Conservation (phyloP, 805 yeast genomes). For the Blastobotrys muscicola region DNA sequence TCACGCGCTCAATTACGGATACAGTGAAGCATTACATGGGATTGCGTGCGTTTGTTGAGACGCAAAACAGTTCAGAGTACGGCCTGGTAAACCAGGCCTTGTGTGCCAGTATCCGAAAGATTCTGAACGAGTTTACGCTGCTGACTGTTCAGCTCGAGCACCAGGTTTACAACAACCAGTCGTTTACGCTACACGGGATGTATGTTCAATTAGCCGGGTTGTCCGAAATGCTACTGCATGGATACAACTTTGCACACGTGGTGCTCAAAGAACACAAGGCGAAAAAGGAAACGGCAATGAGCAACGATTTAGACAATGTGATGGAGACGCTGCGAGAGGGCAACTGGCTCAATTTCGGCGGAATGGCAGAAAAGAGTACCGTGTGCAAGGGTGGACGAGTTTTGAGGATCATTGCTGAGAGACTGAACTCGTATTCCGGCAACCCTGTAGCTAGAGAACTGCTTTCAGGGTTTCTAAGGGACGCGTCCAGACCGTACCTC, state of each 20-base stretch:
- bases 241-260: conserved; percentile 46
- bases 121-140: conserved; percentile 29
- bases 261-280: conserved; percentile 33
- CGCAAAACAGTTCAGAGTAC: conserved; percentile 42
- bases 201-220: conserved; percentile 40
- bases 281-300: conserved; percentile 26
- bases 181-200: conserved; percentile 50
- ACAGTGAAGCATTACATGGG: conserved; percentile 57
- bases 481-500: conserved; percentile 55
- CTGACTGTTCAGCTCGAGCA: conserved; percentile 37
- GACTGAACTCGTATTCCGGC: conserved; percentile 53
- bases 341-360: conserved; percentile 7
- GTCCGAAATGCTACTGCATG: conserved; percentile 38
- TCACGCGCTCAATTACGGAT: conserved; percentile 50
- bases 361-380: conserved; percentile 12
- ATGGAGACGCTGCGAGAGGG: conserved; percentile 32
- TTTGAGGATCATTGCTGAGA: conserved; percentile 48
- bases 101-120: conserved; percentile 46
- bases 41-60: conserved; percentile 49
- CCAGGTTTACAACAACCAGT: conserved; percentile 39
- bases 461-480: conserved; percentile 42
- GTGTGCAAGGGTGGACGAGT: conserved; percentile 65
- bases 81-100: conserved; percentile 73
- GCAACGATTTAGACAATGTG: conserved; percentile 34
- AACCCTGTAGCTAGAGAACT: conserved; percentile 48